These are phyloP conservation scores for Kuraishia ogatae DNA, from an alignment of 805 yeast genomes.

Conservation along the genomic window DNA sequence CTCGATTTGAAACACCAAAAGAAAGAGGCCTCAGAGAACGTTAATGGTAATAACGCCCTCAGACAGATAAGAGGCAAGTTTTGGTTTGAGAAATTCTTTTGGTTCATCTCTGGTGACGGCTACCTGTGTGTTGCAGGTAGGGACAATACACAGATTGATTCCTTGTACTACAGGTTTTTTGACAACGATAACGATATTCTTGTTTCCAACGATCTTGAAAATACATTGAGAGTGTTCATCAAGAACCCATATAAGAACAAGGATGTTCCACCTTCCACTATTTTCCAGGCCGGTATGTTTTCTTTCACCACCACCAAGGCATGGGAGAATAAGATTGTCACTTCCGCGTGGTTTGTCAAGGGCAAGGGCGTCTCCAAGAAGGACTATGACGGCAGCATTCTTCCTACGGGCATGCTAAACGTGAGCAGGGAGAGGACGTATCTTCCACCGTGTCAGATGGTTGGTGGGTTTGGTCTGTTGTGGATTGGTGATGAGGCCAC, in stretches of 20 bases:
- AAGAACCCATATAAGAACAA: conserved; percentile 70
- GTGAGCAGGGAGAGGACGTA: conserved; percentile 44
- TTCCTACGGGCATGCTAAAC: conserved; percentile 56
- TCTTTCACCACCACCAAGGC: conserved; percentile 78
- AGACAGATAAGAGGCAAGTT: conserved; percentile 61
- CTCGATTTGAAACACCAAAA: conserved; percentile 61
- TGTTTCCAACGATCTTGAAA: conserved; percentile 68
- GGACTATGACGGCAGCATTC: conserved; percentile 45
- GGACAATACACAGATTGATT: conserved; percentile 71
- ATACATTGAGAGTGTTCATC: conserved; percentile 68
- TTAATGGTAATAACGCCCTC: conserved; percentile 21
- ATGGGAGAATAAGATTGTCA: conserved; percentile 80
- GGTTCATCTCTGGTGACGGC: conserved; percentile 92
- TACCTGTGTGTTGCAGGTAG: conserved; percentile 82
- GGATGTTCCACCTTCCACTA: conserved; percentile 74
- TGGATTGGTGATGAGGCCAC: conserved; percentile 62
- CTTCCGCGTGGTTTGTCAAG: conserved; percentile 80
- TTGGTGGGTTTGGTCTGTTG: conserved; percentile 81
- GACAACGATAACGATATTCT: conserved; percentile 58
- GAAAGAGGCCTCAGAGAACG: conserved; percentile 29
- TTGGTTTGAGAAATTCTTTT: conserved; percentile 91
- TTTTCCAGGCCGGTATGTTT: conserved; percentile 83
- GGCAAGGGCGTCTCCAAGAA: conserved; percentile 63
- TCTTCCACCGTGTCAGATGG: conserved; percentile 73
- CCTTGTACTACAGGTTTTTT: conserved; percentile 72